phyloP scores from a whole-genome alignment of 176 grass and related monocot genomes.

The maize (Zea mays) region DNA sequence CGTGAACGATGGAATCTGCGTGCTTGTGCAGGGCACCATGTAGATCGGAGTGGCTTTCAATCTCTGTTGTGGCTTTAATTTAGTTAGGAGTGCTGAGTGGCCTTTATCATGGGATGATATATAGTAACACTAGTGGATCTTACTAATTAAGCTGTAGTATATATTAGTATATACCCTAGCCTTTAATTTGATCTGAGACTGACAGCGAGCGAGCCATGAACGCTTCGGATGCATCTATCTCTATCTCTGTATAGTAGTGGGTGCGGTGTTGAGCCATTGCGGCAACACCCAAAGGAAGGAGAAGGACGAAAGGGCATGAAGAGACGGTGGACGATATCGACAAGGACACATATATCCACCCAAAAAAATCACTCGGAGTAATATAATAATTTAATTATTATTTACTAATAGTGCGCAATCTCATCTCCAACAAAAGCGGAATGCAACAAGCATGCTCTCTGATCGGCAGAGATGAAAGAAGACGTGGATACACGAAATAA shows the following conservation, averaged over 20 bases:
- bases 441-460: not conserved
- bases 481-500: too few relatives aligned
- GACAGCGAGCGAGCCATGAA: not conserved
- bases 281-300: not conserved
- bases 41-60: too few relatives aligned
- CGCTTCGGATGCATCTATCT: not conserved
- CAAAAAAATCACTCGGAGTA: not conserved
- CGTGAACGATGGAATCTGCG: too few relatives aligned
- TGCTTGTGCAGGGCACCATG: too few relatives aligned
- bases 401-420: slow-evolving; percentile 10
- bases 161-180: not conserved
- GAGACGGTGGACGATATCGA: not conserved
- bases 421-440: slow-evolving; percentile 31
- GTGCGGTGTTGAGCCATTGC: not conserved
- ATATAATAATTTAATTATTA: not conserved
- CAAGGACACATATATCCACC: not conserved
- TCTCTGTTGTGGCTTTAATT: too few relatives aligned
- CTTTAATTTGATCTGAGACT: not conserved
- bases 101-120: not conserved
- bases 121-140: not conserved
- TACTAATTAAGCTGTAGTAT: not conserved
- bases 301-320: not conserved
- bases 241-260: not conserved
- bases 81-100: too few relatives aligned
- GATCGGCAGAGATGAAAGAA: not conserved